phyloP scores from a whole-genome alignment of 202 grass and related monocot genomes.

The Schoenoplectus tabernaemontani region DNA sequence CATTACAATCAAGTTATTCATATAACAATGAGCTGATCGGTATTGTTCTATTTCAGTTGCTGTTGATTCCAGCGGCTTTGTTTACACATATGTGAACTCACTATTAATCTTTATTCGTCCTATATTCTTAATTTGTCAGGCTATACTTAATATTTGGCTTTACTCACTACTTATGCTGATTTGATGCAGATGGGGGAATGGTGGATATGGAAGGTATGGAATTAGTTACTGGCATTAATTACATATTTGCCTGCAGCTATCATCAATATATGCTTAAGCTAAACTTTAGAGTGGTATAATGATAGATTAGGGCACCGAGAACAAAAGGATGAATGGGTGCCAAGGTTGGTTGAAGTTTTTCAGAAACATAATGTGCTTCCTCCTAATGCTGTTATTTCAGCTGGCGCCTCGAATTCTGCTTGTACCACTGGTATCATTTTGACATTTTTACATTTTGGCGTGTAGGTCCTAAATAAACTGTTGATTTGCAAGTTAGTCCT shows the following conservation, averaged over 20 bases:
- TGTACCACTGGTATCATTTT: slow-evolving; percentile 76
- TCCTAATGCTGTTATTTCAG: slow-evolving; percentile 74
- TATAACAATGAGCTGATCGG: slow-evolving; percentile 31
- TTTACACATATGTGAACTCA: slow-evolving; percentile 84
- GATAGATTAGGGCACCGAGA: slow-evolving; percentile 95
- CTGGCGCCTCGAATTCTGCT: slow-evolving; percentile 76
- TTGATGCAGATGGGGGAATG: slow-evolving; percentile 81
- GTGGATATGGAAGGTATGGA: slow-evolving; percentile 91
- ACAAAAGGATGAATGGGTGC: slow-evolving; percentile 96
- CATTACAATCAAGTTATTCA: slow-evolving; percentile 19
- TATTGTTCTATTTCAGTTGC: slow-evolving; percentile 63
- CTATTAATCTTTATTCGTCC: slow-evolving; percentile 11
- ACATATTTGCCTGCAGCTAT: not conserved
- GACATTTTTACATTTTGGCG: not conserved
- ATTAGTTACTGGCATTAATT: not conserved
- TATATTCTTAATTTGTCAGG: slow-evolving; percentile 9
- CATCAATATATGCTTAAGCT: not conserved
- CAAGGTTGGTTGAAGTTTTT: slow-evolving; percentile 83
- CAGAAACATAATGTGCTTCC: slow-evolving; percentile 85
- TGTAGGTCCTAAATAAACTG: not conserved
- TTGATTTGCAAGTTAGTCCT: slow-evolving; percentile 1
- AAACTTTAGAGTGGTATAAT: slow-evolving; percentile 15
- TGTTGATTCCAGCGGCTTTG: slow-evolving; percentile 92
- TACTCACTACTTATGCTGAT: slow-evolving; percentile 20
- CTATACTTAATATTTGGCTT: slow-evolving; percentile 6